Conservation (phyloP, 2,329 filamentous ascomycete genomes). For the Ascocoryne sarcoides region DNA sequence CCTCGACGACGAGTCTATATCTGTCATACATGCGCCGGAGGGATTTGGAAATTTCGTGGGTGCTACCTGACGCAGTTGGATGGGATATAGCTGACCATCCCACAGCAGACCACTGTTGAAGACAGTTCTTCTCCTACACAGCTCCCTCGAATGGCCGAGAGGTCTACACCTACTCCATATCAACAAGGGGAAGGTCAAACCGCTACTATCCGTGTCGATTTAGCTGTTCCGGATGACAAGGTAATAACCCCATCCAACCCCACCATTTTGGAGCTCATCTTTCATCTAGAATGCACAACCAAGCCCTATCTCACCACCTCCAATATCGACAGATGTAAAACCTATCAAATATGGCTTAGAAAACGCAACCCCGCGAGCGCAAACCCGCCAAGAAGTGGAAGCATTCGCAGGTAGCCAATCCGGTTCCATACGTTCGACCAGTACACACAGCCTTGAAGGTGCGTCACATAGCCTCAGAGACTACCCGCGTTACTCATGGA, state of each 20-base stretch:
- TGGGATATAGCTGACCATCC: constrained; percentile 10
- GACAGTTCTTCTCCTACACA: constrained; percentile 14
- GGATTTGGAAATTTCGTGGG: constrained; percentile 75
- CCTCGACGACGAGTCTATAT: constrained; percentile 70
- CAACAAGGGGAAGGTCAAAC: constrained; percentile 12
- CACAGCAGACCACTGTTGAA: constrained; percentile 12
- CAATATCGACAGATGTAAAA: constrained; percentile 68
- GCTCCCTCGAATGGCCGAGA: constrained; percentile 14
- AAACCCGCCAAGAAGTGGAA: constrained; percentile 70
- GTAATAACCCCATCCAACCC: no score
- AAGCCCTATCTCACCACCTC: constrained; percentile 45
- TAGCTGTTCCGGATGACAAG: constrained; percentile 21
- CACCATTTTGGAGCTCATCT: no score
- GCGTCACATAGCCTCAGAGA: constrained; percentile 23
- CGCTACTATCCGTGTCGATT: constrained; percentile 12
- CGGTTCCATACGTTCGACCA: constrained; percentile 48
- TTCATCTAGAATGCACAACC: constrained; percentile 22
- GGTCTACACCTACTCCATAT: constrained; percentile 28
- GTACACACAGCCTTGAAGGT: constrained; percentile 73
- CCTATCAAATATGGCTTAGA: constrained; percentile 58
- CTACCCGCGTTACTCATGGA: constrained; percentile 19
- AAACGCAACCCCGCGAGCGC: constrained; percentile 69
- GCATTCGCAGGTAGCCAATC: constrained; percentile 38
- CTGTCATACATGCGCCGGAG: constrained; percentile 83
- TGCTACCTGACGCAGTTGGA: constrained; percentile 7